Evolutionary conservation across 306 rosid genomes (phyloP).

Genomic region (Ormosia emarginata): DNA sequence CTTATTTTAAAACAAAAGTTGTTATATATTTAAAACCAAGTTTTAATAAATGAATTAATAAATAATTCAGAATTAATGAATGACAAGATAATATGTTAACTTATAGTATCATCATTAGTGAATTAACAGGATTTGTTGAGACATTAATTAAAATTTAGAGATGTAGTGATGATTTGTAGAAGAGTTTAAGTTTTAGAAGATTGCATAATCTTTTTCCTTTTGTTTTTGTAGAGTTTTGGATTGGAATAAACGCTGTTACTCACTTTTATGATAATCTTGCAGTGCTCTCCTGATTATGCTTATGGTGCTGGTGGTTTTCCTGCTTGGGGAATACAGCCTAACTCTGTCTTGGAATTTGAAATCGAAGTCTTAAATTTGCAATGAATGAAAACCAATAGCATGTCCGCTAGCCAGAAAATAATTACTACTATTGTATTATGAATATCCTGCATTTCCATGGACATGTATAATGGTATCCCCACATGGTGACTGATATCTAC

Average conservation of each 20-base stretch:
- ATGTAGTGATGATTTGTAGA: too few relatives aligned
- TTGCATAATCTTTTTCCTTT: too few relatives aligned
- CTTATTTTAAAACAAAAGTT: too few relatives aligned
- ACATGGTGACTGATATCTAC: background rate
- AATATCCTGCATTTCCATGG: slow-evolving; percentile 12
- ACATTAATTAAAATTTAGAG: too few relatives aligned
- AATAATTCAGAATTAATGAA: too few relatives aligned
- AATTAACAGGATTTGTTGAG: too few relatives aligned
- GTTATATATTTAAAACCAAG: too few relatives aligned
- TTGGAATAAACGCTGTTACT: background rate
- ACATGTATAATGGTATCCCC: slow-evolving; percentile 20
- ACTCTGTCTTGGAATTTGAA: slow-evolving; percentile 77
- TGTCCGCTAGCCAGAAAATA: background rate
- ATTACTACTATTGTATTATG: background rate
- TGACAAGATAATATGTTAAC: too few relatives aligned
- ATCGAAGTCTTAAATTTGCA: slow-evolving; percentile 68
- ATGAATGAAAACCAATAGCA: slow-evolving; percentile 25
- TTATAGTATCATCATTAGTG: too few relatives aligned
- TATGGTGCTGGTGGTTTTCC: slow-evolving; percentile 86
- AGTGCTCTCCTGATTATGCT: slow-evolving; percentile 98
- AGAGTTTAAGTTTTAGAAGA: too few relatives aligned
- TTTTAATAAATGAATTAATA: too few relatives aligned
- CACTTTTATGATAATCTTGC: slow-evolving; percentile 35
- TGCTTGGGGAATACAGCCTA: slow-evolving; percentile 90
- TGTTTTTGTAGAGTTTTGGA: background rate